Evolutionary conservation across 2,329 filamentous ascomycete genomes (phyloP).

Genomic region (Pochonia chlamydosporia): DNA sequence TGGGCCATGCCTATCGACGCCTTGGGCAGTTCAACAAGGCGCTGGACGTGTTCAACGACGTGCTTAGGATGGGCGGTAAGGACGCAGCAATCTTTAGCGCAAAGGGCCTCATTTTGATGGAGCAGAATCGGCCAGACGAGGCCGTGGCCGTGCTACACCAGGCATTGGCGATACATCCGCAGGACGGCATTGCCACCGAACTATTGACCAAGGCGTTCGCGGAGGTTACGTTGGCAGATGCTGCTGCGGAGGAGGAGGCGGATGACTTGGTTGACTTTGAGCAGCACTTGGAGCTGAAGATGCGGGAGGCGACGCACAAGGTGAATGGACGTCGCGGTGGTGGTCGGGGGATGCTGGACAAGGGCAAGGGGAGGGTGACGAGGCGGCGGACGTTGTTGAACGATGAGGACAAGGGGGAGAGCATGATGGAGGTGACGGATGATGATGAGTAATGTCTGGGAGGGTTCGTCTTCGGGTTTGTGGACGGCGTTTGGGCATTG

Average conservation of each 20-base stretch:
- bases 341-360: conserved; percentile 24
- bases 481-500: not conserved
- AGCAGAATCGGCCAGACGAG: conserved; percentile 67
- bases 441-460: conserved; percentile 38
- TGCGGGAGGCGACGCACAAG: conserved; percentile 36
- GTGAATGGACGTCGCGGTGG: conserved; percentile 22
- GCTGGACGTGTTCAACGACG: conserved; percentile 78
- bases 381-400: conserved; percentile 24
- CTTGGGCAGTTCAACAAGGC: conserved; percentile 64
- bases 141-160: conserved; percentile 81
- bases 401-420: conserved; percentile 34
- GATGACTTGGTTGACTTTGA: conserved; percentile 48
- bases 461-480: no score
- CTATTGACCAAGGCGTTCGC: conserved; percentile 66
- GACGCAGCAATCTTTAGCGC: conserved; percentile 73
- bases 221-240: conserved; percentile 46
- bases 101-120: conserved; percentile 79
- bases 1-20: conserved; percentile 81
- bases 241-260: conserved; percentile 39
- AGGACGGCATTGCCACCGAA: conserved; percentile 77
- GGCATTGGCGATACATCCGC: conserved; percentile 69
- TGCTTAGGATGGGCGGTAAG: conserved; percentile 74
- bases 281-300: conserved; percentile 39
- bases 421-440: conserved; percentile 53
- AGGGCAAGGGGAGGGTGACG: conserved; percentile 41